Evolutionary conservation across 768 basidiomycete genomes (phyloP).

Genomic region (Peribolospora kevripleyi): DNA sequence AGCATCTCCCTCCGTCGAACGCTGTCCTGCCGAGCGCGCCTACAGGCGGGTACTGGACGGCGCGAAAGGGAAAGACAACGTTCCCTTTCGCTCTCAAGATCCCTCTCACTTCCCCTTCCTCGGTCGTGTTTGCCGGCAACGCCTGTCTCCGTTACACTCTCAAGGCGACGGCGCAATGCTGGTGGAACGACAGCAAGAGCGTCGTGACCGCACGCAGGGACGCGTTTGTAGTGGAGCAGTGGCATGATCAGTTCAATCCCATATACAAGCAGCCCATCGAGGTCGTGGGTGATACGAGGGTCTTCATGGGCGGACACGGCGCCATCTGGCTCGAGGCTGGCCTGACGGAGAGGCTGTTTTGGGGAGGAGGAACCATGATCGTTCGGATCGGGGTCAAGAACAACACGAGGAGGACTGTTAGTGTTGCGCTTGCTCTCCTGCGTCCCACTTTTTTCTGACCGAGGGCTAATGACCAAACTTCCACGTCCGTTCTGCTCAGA

Average conservation of each 20-base stretch:
- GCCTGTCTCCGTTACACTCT: conserved; percentile 9
- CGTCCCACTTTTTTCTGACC: no score
- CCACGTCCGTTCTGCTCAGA: no score
- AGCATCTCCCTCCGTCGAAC: conserved; percentile 9
- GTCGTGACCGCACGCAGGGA: conserved; percentile 5
- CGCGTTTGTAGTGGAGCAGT: conserved; percentile 9
- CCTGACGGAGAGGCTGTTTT: conserved; percentile 9
- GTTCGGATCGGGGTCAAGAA: conserved; percentile 1
- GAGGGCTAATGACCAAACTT: no score
- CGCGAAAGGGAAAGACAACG: conserved; percentile 10
- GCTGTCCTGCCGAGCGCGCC: conserved; percentile 7
- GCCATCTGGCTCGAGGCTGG: not conserved
- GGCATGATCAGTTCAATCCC: conserved; percentile 1
- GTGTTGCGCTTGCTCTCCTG: no score
- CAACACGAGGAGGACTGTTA: not conserved
- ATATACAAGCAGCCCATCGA: conserved; percentile 1
- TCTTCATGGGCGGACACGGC: conserved; percentile 4
- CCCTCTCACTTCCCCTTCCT: conserved; percentile 8
- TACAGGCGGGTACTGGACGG: conserved; percentile 7
- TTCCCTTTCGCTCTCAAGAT: conserved; percentile 12
- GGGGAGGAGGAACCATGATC: conserved; percentile 6
- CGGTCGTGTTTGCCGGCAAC: conserved; percentile 9
- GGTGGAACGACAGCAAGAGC: conserved; percentile 6
- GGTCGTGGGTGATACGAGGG: conserved; percentile 3
- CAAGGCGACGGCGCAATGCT: conserved; percentile 5